phyloP scores from a whole-genome alignment of 768 basidiomycete species.

The Tricholoma hemisulphureum region DNA sequence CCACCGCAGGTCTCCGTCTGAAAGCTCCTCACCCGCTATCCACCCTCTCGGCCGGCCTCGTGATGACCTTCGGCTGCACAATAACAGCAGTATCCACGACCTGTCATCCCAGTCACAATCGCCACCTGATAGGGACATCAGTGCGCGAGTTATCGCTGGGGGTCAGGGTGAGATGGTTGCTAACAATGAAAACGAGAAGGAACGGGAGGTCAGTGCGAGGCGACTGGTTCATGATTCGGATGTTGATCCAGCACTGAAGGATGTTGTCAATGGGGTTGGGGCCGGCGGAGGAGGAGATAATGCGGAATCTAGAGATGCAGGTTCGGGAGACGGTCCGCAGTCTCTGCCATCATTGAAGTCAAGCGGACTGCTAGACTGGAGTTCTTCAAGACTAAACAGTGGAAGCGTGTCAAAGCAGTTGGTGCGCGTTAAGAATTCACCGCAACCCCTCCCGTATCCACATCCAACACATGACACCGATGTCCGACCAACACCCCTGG shows the following conservation, averaged over 20 bases:
- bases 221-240: slow-evolving; percentile 15
- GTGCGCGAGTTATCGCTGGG: slow-evolving; percentile 20
- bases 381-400: slow-evolving; percentile 22
- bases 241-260: slow-evolving; percentile 10
- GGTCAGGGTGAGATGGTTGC: slow-evolving; percentile 20
- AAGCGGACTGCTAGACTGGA: slow-evolving; percentile 68
- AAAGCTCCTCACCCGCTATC: slow-evolving; percentile 28
- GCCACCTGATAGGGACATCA: slow-evolving; percentile 12
- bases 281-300: slow-evolving; percentile 6
- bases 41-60: slow-evolving; percentile 32
- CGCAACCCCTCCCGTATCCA: slow-evolving; percentile 28
- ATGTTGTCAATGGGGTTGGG: slow-evolving; percentile 8
- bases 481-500: slow-evolving; percentile 27
- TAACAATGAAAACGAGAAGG: slow-evolving; percentile 23
- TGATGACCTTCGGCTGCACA: slow-evolving; percentile 36
- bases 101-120: slow-evolving; percentile 6
- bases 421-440: slow-evolving; percentile 18
- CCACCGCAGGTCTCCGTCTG: slow-evolving; percentile 21
- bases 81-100: slow-evolving; percentile 12
- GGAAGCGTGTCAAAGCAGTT: slow-evolving; percentile 5
- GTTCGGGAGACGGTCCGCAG: slow-evolving; percentile 31
- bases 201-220: slow-evolving; percentile 17
- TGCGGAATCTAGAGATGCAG: slow-evolving; percentile 17
- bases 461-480: slow-evolving; percentile 26
- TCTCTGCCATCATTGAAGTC: slow-evolving; percentile 73